Percentiles rank a stretch among this genome's conserved stretches.
Evolutionary conservation across 352 stramenopile species (phyloP).

Genomic region (Pseudoperonospora humuli): DNA sequence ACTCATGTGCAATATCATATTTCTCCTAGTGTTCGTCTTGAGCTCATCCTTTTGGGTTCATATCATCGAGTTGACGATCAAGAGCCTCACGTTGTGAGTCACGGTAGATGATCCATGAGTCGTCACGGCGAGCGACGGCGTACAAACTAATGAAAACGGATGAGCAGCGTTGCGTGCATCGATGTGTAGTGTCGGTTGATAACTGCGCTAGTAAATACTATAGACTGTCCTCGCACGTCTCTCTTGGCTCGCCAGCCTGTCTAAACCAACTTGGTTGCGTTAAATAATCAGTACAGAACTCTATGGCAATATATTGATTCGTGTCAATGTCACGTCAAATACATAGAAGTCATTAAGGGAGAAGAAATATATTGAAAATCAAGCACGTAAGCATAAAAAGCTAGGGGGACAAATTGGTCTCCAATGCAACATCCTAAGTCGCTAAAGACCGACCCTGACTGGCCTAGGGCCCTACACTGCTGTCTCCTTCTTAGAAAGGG

Average conservation of each 20-base stretch:
- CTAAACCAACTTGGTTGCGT: no score
- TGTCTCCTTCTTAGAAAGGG: conserved; percentile 40
- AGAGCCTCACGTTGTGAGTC: neutral
- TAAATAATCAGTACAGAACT: no score
- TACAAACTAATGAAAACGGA: neutral
- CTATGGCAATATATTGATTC: no score
- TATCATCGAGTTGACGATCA: conserved; percentile 1
- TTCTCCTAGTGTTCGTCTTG: neutral
- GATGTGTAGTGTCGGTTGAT: neutral
- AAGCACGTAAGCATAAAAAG: conserved; percentile 25
- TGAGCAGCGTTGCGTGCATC: neutral
- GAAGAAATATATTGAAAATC: conserved; percentile 37
- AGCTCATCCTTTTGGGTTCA: no score
- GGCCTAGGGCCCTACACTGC: conserved; percentile 10
- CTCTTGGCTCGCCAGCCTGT: neutral
- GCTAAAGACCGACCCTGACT: conserved; percentile 6
- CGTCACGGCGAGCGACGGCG: neutral
- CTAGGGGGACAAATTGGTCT: neutral
- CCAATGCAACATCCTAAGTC: conserved; percentile 14
- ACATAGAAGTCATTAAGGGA: no score
- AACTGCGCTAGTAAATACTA: neutral
- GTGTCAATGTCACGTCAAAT: no score
- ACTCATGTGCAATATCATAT: neutral
- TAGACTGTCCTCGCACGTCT: neutral
- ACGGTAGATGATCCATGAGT: neutral